These are phyloP conservation scores for Zymoseptoria tritici DNA, from an alignment of 2,329 filamentous ascomycete species.

Conservation along the genomic window DNA sequence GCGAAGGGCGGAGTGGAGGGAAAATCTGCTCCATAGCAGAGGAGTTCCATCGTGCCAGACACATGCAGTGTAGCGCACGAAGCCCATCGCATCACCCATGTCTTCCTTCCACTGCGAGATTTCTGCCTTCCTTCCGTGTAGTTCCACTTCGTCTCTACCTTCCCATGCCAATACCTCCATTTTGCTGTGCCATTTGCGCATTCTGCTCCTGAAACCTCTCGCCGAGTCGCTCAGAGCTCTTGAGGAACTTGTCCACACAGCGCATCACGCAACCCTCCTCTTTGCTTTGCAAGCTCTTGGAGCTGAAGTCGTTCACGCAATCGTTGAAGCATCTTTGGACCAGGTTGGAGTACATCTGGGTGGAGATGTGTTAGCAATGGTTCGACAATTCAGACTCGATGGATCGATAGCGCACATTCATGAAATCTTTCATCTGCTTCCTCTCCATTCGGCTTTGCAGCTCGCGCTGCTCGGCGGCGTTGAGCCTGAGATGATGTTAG, in stretches of 20 bases:
- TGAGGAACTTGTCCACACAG: slow-evolving; percentile 95
- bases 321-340: slow-evolving; percentile 90
- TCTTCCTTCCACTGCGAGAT: background rate
- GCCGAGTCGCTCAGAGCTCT: slow-evolving; percentile 79
- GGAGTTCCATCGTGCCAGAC: background rate
- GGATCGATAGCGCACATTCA: slow-evolving; percentile 57
- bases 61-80: background rate
- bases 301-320: slow-evolving; percentile 97
- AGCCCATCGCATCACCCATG: background rate
- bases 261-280: slow-evolving; percentile 89
- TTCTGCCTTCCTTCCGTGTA: background rate
- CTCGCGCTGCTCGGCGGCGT: slow-evolving; percentile 75
- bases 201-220: slow-evolving; percentile 80
- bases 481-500: slow-evolving; percentile 49
- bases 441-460: slow-evolving; percentile 91
- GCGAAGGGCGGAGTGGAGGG: background rate
- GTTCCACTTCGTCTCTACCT: slow-evolving; percentile 6
- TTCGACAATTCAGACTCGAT: background rate
- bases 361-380: slow-evolving; percentile 1
- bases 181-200: slow-evolving; percentile 56
- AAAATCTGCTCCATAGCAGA: background rate
- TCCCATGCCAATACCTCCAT: slow-evolving; percentile 36
- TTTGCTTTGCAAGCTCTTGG: slow-evolving; percentile 80
- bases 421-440: slow-evolving; percentile 98
- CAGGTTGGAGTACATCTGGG: slow-evolving; percentile 62